phyloP scores from a whole-genome alignment of 164 flowering plant species.

The Vitis riparia region DNA sequence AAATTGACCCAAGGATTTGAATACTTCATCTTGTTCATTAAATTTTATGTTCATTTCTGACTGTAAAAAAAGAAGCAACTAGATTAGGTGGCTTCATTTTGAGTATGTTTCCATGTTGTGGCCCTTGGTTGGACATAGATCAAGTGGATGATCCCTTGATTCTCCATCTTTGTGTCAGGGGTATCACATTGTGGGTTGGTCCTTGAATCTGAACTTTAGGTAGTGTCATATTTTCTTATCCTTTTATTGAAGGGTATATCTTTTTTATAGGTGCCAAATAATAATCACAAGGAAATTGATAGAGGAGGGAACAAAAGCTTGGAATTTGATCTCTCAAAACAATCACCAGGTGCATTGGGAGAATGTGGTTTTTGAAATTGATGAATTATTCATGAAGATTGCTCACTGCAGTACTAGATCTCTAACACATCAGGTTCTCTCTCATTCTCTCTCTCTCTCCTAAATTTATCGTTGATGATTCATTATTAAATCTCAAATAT shows the following conservation, averaged over 20 bases:
- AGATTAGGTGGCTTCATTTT: not conserved
- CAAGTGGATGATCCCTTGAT: not conserved
- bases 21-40: not conserved
- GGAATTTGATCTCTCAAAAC: conserved; percentile 65
- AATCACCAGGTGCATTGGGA: conserved; percentile 68
- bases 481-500: not conserved
- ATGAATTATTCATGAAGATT: conserved; percentile 70
- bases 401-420: conserved; percentile 59
- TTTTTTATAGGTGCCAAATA: conserved; percentile 62
- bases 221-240: not conserved
- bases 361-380: conserved; percentile 52
- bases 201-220: not conserved
- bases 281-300: conserved; percentile 66
- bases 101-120: not conserved
- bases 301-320: conserved; percentile 68
- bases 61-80: not conserved
- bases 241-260: not conserved
- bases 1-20: not conserved
- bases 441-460: conserved; percentile 7
- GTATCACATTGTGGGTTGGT: not conserved
- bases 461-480: not conserved
- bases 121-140: not conserved
- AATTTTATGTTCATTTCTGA: not conserved
- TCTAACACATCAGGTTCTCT: conserved; percentile 62
- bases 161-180: not conserved